Percentiles rank a stretch among this genome's conserved stretches.
Evolutionary conservation across 129 eudicot species (phyloP).

Genomic region (Artemisia annua): DNA sequence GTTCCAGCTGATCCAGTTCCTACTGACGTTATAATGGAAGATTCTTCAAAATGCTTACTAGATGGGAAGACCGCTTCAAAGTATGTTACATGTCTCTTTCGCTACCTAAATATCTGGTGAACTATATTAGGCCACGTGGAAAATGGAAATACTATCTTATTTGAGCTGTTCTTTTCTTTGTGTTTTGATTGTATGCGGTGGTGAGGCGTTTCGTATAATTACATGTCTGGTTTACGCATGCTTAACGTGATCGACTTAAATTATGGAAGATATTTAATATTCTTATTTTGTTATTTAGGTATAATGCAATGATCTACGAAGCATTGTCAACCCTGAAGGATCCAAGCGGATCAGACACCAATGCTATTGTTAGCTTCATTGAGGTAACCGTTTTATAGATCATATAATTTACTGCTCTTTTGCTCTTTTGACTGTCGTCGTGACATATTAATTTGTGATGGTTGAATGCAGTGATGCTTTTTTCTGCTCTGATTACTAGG

Average conservation of each 20-base stretch:
- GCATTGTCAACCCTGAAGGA: constrained; percentile 64
- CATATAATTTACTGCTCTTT: no score
- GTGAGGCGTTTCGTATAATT: no score
- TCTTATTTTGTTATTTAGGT: constrained; percentile 47
- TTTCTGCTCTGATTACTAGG: no score
- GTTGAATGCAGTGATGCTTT: no score
- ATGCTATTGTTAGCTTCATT: constrained; percentile 54
- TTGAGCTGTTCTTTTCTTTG: background rate
- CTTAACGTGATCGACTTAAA: background rate
- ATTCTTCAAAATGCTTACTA: constrained; percentile 46
- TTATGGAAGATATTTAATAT: constrained; percentile 15
- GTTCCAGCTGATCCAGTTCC: constrained; percentile 41
- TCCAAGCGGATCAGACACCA: constrained; percentile 64
- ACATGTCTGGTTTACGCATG: background rate
- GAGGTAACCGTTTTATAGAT: constrained; percentile 51
- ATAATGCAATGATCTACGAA: constrained; percentile 64
- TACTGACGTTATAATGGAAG: constrained; percentile 48
- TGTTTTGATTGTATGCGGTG: background rate
- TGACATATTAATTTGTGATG: no score
- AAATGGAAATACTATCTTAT: background rate
- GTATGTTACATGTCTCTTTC: constrained; percentile 21
- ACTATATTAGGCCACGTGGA: no score
- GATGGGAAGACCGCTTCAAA: constrained; percentile 66
- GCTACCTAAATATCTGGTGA: no score
- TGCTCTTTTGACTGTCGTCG: no score